Conservation (phyloP, 1,284 basidiomycete genomes). For the Sporisorium graminicola region DNA sequence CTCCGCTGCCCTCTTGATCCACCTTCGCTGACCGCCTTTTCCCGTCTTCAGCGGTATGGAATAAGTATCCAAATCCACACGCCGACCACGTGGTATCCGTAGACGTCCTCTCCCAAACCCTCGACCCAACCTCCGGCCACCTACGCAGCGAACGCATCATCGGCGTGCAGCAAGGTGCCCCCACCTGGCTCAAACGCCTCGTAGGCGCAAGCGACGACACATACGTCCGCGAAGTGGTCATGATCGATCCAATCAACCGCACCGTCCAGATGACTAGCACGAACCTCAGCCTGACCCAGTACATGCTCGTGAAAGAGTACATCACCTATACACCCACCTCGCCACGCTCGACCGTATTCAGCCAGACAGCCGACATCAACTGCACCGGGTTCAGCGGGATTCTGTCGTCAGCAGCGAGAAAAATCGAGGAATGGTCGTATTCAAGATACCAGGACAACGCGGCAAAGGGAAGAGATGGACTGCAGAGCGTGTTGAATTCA, state of each 20-base stretch:
- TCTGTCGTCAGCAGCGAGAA: conserved; percentile 41
- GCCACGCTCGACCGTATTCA: conserved; percentile 73
- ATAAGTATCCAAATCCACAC: conserved; percentile 94
- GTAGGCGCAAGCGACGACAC: conserved; percentile 91
- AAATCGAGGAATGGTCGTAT: conserved; percentile 59
- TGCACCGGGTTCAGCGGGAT: conserved; percentile 47
- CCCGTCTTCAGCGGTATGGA: conserved; percentile 78
- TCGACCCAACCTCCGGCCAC: conserved; percentile 85
- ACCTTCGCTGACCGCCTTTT: background rate
- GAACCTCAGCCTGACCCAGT: conserved; percentile 84
- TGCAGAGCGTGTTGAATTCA: conserved; percentile 46
- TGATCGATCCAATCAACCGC: conserved; percentile 71
- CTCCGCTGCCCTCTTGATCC: background rate
- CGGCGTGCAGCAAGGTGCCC: conserved; percentile 87
- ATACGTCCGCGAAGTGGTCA: conserved; percentile 90
- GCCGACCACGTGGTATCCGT: conserved; percentile 91
- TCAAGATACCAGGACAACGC: conserved; percentile 57
- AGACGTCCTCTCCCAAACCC: conserved; percentile 85
- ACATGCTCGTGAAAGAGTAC: conserved; percentile 87
- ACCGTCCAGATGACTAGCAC: conserved; percentile 57
- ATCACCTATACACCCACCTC: conserved; percentile 81
- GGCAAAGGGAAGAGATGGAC: conserved; percentile 47
- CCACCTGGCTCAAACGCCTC: conserved; percentile 85
- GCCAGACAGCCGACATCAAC: conserved; percentile 48
- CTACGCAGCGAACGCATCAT: conserved; percentile 87